Evolutionary conservation across 1,284 basidiomycete species (phyloP).

Genomic region (Tilletia walkeri): DNA sequence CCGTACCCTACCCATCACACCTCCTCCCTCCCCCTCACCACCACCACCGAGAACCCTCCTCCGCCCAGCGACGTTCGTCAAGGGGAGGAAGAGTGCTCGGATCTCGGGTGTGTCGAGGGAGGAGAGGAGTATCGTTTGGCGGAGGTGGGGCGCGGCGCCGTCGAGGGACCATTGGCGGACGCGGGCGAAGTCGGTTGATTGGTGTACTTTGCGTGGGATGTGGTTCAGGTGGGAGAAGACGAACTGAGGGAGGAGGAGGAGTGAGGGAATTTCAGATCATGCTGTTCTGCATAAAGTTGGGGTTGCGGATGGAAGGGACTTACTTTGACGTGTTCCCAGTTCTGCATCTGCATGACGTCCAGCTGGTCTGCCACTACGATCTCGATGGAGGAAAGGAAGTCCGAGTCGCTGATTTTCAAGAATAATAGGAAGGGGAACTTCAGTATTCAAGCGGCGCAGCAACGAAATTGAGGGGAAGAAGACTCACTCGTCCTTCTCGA

Average conservation of each 20-base stretch:
- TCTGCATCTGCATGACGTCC: constrained; percentile 94
- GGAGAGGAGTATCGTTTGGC: constrained; percentile 85
- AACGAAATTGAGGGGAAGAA: neutral
- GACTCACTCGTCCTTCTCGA: constrained; percentile 74
- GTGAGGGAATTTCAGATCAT: neutral
- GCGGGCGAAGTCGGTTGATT: constrained; percentile 84
- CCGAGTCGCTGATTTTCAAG: constrained; percentile 65
- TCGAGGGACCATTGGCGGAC: constrained; percentile 98
- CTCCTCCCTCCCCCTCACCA: constrained; percentile 19
- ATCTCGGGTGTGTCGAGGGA: constrained; percentile 86
- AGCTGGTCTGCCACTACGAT: constrained; percentile 87
- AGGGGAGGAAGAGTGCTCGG: constrained; percentile 71
- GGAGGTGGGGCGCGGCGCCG: constrained; percentile 71
- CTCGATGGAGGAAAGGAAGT: constrained; percentile 92
- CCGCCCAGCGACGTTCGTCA: constrained; percentile 84
- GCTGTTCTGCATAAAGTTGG: too few species aligned
- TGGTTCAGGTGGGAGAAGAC: constrained; percentile 79
- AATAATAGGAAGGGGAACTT: constrained; percentile 22
- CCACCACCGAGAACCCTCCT: constrained; percentile 52
- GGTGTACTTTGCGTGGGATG: constrained; percentile 85
- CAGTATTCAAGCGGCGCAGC: neutral
- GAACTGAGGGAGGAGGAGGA: constrained; percentile 63
- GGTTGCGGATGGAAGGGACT: constrained; percentile 27
- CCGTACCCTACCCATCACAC: constrained; percentile 29
- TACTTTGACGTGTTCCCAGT: constrained; percentile 96